Conservation (phyloP, 2,329 filamentous ascomycete species). For the Fusarium sp. region DNA sequence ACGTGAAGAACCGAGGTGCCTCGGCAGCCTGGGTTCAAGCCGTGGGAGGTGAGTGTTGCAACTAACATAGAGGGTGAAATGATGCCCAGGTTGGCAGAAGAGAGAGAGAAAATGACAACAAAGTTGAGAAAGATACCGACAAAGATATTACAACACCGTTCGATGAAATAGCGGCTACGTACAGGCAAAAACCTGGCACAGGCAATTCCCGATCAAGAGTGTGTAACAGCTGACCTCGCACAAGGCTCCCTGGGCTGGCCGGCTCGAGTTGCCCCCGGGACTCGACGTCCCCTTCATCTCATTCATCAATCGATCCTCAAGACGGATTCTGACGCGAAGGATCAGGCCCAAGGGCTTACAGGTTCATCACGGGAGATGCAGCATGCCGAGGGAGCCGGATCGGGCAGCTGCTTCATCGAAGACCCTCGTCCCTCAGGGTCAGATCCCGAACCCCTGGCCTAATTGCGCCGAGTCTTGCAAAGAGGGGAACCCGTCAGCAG, state of each 20-base stretch:
- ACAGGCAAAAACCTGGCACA: neutral
- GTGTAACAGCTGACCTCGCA: slow-evolving; percentile 5
- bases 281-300: neutral
- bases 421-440: neutral
- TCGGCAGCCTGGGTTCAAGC: neutral
- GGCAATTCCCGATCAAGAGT: neutral
- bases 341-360: neutral
- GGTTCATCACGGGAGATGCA: neutral
- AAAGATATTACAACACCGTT: neutral
- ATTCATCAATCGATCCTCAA: neutral
- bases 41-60: neutral
- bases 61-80: neutral
- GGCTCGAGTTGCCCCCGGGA: slow-evolving; percentile 27
- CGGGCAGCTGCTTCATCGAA: slow-evolving; percentile 17
- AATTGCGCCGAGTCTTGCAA: neutral
- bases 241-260: neutral
- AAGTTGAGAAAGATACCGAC: neutral
- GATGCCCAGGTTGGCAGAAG: too few species aligned
- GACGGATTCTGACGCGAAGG: neutral
- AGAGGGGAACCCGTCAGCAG: neutral
- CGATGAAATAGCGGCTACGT: slow-evolving; percentile 8
- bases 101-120: too few species aligned
- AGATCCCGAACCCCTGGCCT: neutral
- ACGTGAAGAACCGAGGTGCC: neutral
- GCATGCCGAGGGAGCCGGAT: neutral